A percentile compares a stretch with the other conserved stretches of the same genome.
Conservation (phyloP, 805 yeast genomes). For the Ogataea dorogensis region DNA sequence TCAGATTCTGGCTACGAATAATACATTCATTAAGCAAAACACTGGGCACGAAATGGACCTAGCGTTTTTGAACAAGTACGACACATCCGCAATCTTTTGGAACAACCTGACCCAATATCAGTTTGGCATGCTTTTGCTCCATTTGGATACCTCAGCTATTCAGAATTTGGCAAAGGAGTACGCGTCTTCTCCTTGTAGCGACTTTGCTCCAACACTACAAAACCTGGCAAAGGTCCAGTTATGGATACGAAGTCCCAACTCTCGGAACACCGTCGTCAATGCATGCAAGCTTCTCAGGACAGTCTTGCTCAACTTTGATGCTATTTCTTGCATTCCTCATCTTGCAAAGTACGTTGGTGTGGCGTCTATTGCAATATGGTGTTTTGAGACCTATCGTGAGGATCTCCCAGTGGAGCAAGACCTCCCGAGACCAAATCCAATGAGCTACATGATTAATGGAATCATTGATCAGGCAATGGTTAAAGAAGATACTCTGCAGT, state of each 20-base stretch:
- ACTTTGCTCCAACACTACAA: conserved; percentile 2
- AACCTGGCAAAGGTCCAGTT: conserved; percentile 7
- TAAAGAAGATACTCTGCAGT: conserved; percentile 17
- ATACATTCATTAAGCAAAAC: conserved; percentile 2
- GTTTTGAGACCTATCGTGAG: conserved; percentile 20
- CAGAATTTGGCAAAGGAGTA: conserved; percentile 9
- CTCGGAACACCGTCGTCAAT: conserved; percentile 19
- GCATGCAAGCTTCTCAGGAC: conserved; percentile 31
- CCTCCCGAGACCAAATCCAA: conserved; percentile 3
- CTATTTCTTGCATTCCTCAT: conserved; percentile 27
- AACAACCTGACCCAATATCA: conserved; percentile 15
- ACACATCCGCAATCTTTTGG: conserved; percentile 37
- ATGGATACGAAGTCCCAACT: conserved; percentile 14
- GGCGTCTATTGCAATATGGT: conserved; percentile 17
- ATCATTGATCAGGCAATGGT: conserved; percentile 9
- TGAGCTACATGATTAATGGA: conserved; percentile 7
- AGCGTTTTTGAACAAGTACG: conserved; percentile 31
- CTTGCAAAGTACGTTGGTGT: conserved; percentile 18
- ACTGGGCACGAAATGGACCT: conserved; percentile 1
- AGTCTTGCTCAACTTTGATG: conserved; percentile 24
- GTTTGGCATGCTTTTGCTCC: conserved; percentile 14
- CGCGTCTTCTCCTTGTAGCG: not conserved
- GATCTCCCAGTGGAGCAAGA: conserved; percentile 7
- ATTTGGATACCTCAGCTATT: conserved; percentile 10
- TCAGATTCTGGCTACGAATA: conserved; percentile 27